Base-by-base conservation (phyloP, 257 asterid species). In the Fraxinus anomala region DNA sequence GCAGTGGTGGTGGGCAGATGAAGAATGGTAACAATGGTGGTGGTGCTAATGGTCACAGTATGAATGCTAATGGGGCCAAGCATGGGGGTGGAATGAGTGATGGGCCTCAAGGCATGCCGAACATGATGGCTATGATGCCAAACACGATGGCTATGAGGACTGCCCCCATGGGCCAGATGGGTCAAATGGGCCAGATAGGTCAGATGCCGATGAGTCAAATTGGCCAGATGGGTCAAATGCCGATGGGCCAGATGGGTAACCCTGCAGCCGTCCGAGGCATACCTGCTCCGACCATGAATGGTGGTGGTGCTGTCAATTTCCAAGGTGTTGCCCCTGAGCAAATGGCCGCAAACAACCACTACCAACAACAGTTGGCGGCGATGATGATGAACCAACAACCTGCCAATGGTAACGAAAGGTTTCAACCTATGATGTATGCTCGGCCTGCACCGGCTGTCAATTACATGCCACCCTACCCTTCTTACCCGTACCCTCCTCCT, bases 351-450 rank as follows among this genome's bases (percentile, higher is more conserved):
- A 92, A 88, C 83, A 96, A 94, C 4, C 79, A 80, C 81, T 79
- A 84, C 28, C 98, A 89, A 42, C 97, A 82, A 5, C 89, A 92
- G 68, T 28, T 91, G 82, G 96, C 97, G 0, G 90, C 97, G 0
- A 87, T 89, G 97, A 91, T 96, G 98, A 92, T 93, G 97, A 93
- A 93, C 77, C 98, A 91, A 80, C 99, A 89, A 36, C 90, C 92
- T 23, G 97, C 88, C 8, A 85, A 85, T 0, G 99, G 98, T 19
- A 92, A 93, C 59, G 99, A 96, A 83, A 83, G 99, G 91, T 96
- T 92, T 61, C 99, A 96, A 81, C 99, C 94, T 1, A 96, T 93
- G 99, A 92, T 93, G 96, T 96, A 93, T 24, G 98, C 97, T 1
- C 88, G 98, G n/a, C 97, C 97, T 1, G 94, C 97, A 0, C 95